Conservation (phyloP, 163 green algal species). For the Coccomyxa subellipsoidea region DNA sequence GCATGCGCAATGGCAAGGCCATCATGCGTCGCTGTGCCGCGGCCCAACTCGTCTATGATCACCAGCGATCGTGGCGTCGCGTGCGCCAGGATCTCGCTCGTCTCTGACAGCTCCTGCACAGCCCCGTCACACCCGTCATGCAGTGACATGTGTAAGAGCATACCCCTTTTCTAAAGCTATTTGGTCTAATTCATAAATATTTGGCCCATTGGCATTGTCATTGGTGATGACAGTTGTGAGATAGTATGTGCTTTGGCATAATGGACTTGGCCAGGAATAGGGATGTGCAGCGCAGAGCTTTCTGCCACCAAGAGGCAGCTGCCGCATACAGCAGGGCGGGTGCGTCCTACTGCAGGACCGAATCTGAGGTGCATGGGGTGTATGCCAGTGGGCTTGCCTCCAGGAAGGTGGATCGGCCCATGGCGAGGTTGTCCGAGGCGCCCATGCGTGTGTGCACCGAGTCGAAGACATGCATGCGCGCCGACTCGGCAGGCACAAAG, state of each 20-base stretch:
- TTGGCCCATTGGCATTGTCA: too few relatives aligned
- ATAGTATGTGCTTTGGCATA: too few relatives aligned
- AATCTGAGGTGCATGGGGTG: too few relatives aligned
- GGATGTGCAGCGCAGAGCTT: too few relatives aligned
- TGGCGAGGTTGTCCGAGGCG: conserved; percentile 76
- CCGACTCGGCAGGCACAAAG: conserved; percentile 75
- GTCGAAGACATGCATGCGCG: conserved; percentile 72
- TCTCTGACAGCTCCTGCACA: conserved; percentile 58
- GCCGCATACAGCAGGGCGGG: too few relatives aligned
- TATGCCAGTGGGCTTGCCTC: conserved; percentile 65
- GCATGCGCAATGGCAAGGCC: conserved; percentile 64
- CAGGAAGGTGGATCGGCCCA: conserved; percentile 79
- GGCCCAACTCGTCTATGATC: conserved; percentile 86
- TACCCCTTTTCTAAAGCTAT: too few relatives aligned
- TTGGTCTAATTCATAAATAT: too few relatives aligned
- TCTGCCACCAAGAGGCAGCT: too few relatives aligned
- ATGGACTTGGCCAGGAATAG: too few relatives aligned
- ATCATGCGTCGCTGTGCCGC: conserved; percentile 83
- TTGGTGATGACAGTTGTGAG: too few relatives aligned
- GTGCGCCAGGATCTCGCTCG: conserved; percentile 58
- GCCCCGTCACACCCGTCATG: background rate
- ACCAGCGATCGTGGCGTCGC: conserved; percentile 62
- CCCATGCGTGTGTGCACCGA: conserved; percentile 89
- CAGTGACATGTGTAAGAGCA: background rate
- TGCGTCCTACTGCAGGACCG: too few relatives aligned